Evolutionary conservation across 768 basidiomycete genomes (phyloP).

Genomic region (Paxillus ammoniavirescens): DNA sequence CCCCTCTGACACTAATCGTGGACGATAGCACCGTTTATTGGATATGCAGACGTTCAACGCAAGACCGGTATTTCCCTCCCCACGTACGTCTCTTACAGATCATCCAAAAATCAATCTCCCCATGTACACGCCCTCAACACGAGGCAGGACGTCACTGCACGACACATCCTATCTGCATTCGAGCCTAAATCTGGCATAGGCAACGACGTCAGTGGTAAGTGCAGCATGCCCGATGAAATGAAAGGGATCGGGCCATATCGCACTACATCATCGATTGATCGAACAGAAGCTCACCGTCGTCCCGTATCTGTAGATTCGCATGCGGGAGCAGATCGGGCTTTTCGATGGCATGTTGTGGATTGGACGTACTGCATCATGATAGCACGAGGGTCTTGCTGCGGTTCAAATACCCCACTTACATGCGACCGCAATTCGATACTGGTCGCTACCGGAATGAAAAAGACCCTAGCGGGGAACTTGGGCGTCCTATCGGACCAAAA

Average conservation of each 20-base stretch:
- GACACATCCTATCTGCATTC: slow-evolving; percentile 12
- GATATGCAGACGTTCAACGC: neutral
- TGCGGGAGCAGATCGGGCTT: neutral
- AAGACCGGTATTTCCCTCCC: slow-evolving; percentile 3
- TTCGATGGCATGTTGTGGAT: neutral
- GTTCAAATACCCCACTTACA: slow-evolving; percentile 2
- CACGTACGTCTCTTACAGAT: neutral
- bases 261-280: neutral
- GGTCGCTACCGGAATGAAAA: slow-evolving; percentile 13
- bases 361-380: neutral
- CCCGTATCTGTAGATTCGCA: neutral
- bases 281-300: neutral
- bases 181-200: neutral
- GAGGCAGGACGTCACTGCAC: slow-evolving; percentile 10
- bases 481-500: neutral
- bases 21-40: neutral
- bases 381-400: neutral
- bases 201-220: slow-evolving; percentile 4
- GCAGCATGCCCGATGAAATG: slow-evolving; percentile 5
- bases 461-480: neutral
- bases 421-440: neutral
- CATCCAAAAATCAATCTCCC: slow-evolving; percentile 6
- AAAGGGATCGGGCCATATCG: slow-evolving; percentile 11
- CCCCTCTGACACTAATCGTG: neutral
- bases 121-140: slow-evolving; percentile 13